These are phyloP conservation scores for Zasmidium angulare DNA, from an alignment of 2,329 filamentous ascomycete genomes.

Conservation along the genomic window DNA sequence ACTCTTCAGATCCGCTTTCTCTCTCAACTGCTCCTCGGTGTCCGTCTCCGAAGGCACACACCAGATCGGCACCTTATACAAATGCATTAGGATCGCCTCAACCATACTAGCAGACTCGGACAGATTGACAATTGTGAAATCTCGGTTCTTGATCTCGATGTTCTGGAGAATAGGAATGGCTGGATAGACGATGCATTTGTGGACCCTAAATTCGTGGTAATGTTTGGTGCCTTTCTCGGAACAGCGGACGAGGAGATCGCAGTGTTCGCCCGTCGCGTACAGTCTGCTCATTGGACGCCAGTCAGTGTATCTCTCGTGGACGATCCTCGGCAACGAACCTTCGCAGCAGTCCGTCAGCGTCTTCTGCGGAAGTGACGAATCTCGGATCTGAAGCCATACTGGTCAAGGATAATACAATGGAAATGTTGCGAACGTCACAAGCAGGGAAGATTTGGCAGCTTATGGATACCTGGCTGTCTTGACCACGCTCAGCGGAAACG, in stretches of 20 bases:
- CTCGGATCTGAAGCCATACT: no score
- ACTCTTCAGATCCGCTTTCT: neutral
- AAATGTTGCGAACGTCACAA: no score
- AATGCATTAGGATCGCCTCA: neutral
- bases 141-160: neutral
- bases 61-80: neutral
- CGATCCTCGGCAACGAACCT: neutral
- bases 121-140: neutral
- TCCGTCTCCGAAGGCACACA: neutral
- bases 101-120: neutral
- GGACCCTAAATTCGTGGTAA: neutral
- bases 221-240: neutral
- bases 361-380: no score
- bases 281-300: neutral
- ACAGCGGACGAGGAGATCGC: neutral
- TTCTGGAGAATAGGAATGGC: neutral
- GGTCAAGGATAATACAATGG: no score
- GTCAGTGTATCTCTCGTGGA: no score
- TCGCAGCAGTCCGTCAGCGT: no score
- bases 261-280: neutral
- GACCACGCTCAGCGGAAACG: no score
- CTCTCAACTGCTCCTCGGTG: neutral
- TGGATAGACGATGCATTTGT: neutral
- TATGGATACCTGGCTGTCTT: no score
- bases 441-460: no score